These are phyloP conservation scores for Ophiostoma perfectum DNA, from an alignment of 2,329 filamentous ascomycete species.

Conservation along the genomic window DNA sequence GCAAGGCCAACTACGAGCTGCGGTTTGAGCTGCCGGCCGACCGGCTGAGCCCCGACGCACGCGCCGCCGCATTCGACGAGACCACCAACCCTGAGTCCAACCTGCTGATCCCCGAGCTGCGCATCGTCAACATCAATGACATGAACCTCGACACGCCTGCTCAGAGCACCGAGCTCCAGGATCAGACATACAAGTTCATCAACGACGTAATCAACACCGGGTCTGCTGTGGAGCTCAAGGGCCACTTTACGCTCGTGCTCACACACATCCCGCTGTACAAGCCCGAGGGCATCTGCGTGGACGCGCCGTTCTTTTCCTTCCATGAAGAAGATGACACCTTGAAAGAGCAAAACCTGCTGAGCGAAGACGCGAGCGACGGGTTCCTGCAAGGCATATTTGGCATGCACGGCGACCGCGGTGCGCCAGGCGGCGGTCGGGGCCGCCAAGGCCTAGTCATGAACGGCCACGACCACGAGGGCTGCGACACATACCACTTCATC, in stretches of 20 bases:
- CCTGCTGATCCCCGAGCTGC: slow-evolving; percentile 60
- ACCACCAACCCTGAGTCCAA: slow-evolving; percentile 42
- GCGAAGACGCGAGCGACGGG: slow-evolving; percentile 61
- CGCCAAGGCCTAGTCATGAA: slow-evolving; percentile 76
- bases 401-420: slow-evolving; percentile 58
- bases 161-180: slow-evolving; percentile 59
- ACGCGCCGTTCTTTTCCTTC: slow-evolving; percentile 77
- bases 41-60: slow-evolving; percentile 34
- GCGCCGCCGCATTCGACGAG: slow-evolving; percentile 40
- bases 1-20: slow-evolving; percentile 85
- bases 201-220: slow-evolving; percentile 62
- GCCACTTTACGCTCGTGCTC: slow-evolving; percentile 73
- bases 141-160: slow-evolving; percentile 91
- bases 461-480: slow-evolving; percentile 92
- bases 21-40: slow-evolving; percentile 58
- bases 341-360: slow-evolving; percentile 87
- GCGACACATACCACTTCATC: slow-evolving; percentile 80
- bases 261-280: slow-evolving; percentile 94
- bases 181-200: slow-evolving; percentile 71
- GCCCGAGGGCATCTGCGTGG: slow-evolving; percentile 71
- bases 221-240: slow-evolving; percentile 53
- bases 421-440: slow-evolving; percentile 57
- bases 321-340: slow-evolving; percentile 64
- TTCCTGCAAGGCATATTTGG: slow-evolving; percentile 84
- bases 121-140: slow-evolving; percentile 81